Conservation (phyloP, 495 filamentous ascomycete species). For the Eremomyces bilateralis region DNA sequence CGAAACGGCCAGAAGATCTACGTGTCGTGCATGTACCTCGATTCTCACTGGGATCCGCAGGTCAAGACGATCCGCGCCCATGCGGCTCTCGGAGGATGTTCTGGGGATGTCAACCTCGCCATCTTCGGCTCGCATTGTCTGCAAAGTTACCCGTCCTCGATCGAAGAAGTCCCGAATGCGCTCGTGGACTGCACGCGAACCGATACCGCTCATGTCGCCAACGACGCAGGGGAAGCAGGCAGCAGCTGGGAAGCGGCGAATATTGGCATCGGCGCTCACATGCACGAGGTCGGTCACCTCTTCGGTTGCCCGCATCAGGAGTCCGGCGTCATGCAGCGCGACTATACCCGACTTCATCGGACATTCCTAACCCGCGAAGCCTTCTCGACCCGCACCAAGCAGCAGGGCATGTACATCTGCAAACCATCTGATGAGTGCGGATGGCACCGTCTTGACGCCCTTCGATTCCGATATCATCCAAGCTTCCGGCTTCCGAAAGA, state of each 20-base stretch:
- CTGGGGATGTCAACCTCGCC: constrained; percentile 52
- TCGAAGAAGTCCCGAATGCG: constrained; percentile 71
- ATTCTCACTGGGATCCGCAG: constrained; percentile 65
- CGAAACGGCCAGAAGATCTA: constrained; percentile 59
- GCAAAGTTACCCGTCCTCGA: constrained; percentile 61
- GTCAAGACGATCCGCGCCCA: constrained; percentile 53
- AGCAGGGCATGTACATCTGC: constrained; percentile 50
- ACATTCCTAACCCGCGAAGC: constrained; percentile 58
- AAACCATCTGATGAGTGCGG: constrained; percentile 55
- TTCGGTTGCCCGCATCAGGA: constrained; percentile 79
- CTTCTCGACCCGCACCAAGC: constrained; percentile 64
- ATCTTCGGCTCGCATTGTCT: constrained; percentile 81
- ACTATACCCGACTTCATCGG: constrained; percentile 67
- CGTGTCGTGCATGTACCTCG: constrained; percentile 62
- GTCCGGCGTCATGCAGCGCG: constrained; percentile 68
- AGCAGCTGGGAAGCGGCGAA: constrained; percentile 86
- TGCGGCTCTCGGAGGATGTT: constrained; percentile 51
- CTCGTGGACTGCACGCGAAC: constrained; percentile 78
- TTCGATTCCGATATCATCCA: constrained; percentile 78
- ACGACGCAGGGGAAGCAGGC: constrained; percentile 64
- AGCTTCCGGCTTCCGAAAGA: constrained; percentile 76
- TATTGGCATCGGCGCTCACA: constrained; percentile 74
- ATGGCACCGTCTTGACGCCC: constrained; percentile 74
- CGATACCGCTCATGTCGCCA: constrained; percentile 57
- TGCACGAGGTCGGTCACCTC: constrained; percentile 73